A percentile compares a stretch with the other conserved stretches of the same genome.
These are phyloP conservation scores for Schizochytrium sp. DNA, from an alignment of 108 stramenopile genomes.

Conservation along the genomic window DNA sequence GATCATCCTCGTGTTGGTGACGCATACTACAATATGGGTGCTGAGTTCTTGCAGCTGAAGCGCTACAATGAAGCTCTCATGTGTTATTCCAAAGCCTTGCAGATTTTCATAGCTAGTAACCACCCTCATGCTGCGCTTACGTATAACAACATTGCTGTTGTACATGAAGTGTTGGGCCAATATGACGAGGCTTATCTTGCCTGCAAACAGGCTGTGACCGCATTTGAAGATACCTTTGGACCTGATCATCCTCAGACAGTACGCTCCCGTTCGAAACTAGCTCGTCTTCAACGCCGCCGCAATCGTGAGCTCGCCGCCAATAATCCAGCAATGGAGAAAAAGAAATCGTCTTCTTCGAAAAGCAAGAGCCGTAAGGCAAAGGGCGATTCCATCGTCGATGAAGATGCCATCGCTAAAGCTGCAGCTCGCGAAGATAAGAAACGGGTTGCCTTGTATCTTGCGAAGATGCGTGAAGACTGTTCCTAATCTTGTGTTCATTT, in stretches of 20 bases:
- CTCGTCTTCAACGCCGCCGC: slow-evolving; percentile 6
- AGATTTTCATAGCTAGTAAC: background rate
- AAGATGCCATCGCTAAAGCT: no score
- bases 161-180: background rate
- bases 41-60: background rate
- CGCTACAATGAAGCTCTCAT: slow-evolving; percentile 19
- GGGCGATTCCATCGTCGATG: no score
- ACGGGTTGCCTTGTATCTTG: no score
- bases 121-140: background rate
- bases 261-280: background rate
- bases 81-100: background rate
- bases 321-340: no score
- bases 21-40: slow-evolving; percentile 2
- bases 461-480: no score
- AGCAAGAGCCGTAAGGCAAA: no score
- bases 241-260: slow-evolving; percentile 1
- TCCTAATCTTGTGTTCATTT: no score
- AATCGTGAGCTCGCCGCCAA: slow-evolving; percentile 2
- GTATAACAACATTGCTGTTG: slow-evolving; percentile 17
- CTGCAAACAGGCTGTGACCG: background rate
- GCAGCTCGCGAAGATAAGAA: no score
- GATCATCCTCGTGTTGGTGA: background rate
- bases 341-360: no score
- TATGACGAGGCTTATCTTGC: slow-evolving; percentile 21
- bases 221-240: background rate